Base-by-base conservation (phyloP, 768 basidiomycete genomes). In the Xerocomus potaroensis region DNA sequence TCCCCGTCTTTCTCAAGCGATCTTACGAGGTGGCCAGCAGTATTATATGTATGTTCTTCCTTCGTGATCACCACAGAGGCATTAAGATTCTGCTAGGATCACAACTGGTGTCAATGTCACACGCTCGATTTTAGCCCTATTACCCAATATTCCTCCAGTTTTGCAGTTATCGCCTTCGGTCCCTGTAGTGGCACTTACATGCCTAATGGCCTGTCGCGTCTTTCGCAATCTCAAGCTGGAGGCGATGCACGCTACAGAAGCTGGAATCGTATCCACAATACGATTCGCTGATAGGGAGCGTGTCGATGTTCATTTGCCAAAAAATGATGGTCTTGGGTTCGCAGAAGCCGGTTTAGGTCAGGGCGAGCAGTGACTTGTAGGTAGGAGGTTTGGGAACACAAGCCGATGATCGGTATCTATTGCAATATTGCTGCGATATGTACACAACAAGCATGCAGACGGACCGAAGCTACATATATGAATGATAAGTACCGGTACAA, bases 1-100 rank as follows among this genome's bases (percentile, higher is more conserved):
- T 18, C 69, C 69, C 29, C 51, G 32, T 29, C 45, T 73, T 40
- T 66, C 69, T 4, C 55, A 47, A 35, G 63, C 63, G 10, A 18
- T 73, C 6, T 45, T 74, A 11, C 55, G 61, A n/a, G 67, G 67
- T 22, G 70, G 72, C 14, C 69, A 72, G 43, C 56, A 57, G 19
- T 73, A 72, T 47, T 70, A 72, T 47, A 30, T 66, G 72, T 69
- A 51, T 31, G 65, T 36, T 29, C 27, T 27, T n/a, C 21, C 24
- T 21, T 5, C 30, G n/a, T n/a, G n/a, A n/a, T n/a, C n/a, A n/a
- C n/a, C n/a, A n/a, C n/a, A n/a, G n/a, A n/a, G n/a, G n/a, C n/a
- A n/a, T n/a, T n/a, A n/a, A n/a, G n/a, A n/a, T n/a, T n/a, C n/a
- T n/a, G n/a, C n/a, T 30, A 72, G 72, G 18, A 56, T 70, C 8